Conservation (phyloP, 2,329 filamentous ascomycete species). For the Aspergillus intermedius region DNA sequence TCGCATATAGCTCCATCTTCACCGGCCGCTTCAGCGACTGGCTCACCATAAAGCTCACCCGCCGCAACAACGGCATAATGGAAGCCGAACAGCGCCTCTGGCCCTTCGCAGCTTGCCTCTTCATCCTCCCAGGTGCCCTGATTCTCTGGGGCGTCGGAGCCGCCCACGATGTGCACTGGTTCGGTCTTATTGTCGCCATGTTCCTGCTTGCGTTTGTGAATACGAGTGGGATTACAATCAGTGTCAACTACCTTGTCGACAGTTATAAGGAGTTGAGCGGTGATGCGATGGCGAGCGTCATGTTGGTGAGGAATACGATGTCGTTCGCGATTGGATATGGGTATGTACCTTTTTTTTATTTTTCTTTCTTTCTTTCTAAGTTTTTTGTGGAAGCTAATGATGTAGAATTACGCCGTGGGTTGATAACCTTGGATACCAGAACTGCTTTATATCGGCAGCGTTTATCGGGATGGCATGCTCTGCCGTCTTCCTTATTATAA, state of each 20-base stretch:
- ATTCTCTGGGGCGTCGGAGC: constrained; percentile 39
- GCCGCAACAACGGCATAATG: constrained; percentile 36
- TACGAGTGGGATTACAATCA: constrained; percentile 31
- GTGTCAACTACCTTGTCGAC: constrained; percentile 37
- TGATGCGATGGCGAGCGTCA: constrained; percentile 38
- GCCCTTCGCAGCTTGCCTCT: constrained; percentile 29
- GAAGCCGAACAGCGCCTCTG: constrained; percentile 39
- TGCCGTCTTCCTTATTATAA: constrained; percentile 35
- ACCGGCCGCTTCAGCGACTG: constrained; percentile 36
- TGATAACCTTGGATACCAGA: constrained; percentile 37
- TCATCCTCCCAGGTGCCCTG: constrained; percentile 29
- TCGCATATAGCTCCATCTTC: constrained; percentile 25
- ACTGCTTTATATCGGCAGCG: constrained; percentile 39
- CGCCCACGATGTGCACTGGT: constrained; percentile 37
- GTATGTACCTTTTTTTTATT: constrained; percentile 11
- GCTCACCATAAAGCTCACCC: constrained; percentile 32
- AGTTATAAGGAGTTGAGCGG: constrained; percentile 36
- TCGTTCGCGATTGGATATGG: constrained; percentile 42
- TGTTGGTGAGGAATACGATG: constrained; percentile 45
- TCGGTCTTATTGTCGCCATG: constrained; percentile 40
- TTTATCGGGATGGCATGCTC: constrained; percentile 33
- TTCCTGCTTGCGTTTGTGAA: constrained; percentile 36
- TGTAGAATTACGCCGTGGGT: constrained; percentile 43
- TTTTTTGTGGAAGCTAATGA: not conserved
- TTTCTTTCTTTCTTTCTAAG: not conserved